Percentiles rank a stretch among this genome's conserved stretches.
Evolutionary conservation across 805 yeast genomes (phyloP).

Genomic region (Saccharomycopsis sp.): DNA sequence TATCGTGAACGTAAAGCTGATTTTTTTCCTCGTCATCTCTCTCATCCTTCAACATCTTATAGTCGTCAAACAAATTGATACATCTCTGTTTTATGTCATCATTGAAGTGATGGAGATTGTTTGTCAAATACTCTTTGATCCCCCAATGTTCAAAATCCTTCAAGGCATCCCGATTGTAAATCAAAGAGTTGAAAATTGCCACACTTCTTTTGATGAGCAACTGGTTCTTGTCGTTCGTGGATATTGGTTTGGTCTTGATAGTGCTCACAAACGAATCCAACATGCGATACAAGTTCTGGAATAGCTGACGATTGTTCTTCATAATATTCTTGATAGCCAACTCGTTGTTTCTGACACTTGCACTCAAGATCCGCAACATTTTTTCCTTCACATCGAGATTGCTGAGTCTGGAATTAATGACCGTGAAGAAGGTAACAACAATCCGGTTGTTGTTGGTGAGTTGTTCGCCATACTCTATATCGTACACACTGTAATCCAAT

Average conservation of each 20-base stretch:
- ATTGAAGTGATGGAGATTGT: conserved; percentile 9
- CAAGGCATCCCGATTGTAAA: conserved; percentile 15
- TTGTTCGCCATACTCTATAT: conserved; percentile 17
- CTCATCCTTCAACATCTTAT: conserved; percentile 5
- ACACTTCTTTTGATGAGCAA: conserved; percentile 16
- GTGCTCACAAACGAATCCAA: background rate
- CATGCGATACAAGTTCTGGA: background rate
- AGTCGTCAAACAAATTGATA: conserved; percentile 15
- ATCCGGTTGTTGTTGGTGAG: conserved; percentile 10
- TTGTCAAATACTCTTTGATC: conserved; percentile 8
- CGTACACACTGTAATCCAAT: conserved; percentile 15
- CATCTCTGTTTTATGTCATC: conserved; percentile 17
- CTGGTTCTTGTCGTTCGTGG: conserved; percentile 5
- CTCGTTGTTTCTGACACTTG: conserved; percentile 19
- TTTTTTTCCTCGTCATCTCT: background rate
- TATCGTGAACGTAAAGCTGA: background rate
- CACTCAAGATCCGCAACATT: conserved; percentile 13
- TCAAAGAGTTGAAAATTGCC: conserved; percentile 16
- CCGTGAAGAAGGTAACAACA: conserved; percentile 12
- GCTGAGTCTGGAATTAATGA: conserved; percentile 7
- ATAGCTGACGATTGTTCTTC: background rate
- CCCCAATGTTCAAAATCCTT: conserved; percentile 3
- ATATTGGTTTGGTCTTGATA: background rate
- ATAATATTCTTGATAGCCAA: conserved; percentile 9
- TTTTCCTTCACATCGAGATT: conserved; percentile 13